Evolutionary conservation across 1,284 basidiomycete genomes (phyloP), one percentile per base, ranked within the genome.

Genomic region (Sporisorium iseilematis-ciliati): DNA sequence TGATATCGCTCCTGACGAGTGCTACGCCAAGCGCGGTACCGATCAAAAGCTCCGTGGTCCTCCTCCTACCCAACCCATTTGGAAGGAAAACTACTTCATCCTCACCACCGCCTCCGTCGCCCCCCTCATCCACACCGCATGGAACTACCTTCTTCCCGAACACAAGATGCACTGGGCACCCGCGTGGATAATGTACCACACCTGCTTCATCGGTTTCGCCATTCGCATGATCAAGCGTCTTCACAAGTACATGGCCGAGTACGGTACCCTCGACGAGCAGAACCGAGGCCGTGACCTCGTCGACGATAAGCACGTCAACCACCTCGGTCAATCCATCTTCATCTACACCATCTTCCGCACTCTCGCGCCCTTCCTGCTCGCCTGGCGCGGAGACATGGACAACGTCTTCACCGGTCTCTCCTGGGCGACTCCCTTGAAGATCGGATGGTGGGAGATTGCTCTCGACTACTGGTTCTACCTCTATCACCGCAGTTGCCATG

Each of bases 331-430:
- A 23, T 76, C 75, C 25, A 81, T 82, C 65, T 80, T 81, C 57
- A 79, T 82, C 65, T 82, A 82, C 77, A 82, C 80, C 64, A 69
- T 81, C 65, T 80, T 82, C 72, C 79, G 80, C 51, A 79, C 77
- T 10, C 65, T 82, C 10, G 79, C 54, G 0, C 80, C 80, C 18
- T 82, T 82, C 75, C 57, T 82, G 12, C 54, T 80, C 49, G 72
- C 75, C 4, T 82, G 80, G 80, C 61, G 79, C 21, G 79, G 80
- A 0, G 77, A 81, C 57, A 82, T 82, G 79, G 57, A 53, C 54
- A 79, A 78, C 57, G 49, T 71, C 41, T 78, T 70, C 57, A 55
- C 60, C 2, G 80, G 80, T 26, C 71, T 82, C 6, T 78, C 72
- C 7, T 68, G 75, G 70, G 71, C 65, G 10, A 79, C 80, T 3